phyloP scores from a whole-genome alignment of 179 eudicot species.

The Beta lomatogona region DNA sequence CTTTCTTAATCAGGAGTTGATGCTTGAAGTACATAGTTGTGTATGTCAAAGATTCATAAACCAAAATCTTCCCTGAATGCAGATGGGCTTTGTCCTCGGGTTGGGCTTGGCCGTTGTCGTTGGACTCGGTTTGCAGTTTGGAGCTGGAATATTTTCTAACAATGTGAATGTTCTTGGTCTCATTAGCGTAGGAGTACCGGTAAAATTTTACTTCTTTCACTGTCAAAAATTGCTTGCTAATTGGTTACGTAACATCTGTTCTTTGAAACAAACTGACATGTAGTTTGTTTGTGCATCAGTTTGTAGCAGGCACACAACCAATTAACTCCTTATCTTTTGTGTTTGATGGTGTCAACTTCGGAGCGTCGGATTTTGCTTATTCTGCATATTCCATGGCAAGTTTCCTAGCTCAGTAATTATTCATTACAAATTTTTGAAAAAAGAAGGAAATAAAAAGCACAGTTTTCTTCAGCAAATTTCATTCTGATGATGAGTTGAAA shows the following conservation, averaged over 20 bases:
- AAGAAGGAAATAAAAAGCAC: too few relatives aligned
- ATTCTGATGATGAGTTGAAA: not conserved
- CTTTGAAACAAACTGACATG: not conserved
- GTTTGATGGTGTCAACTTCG: slow-evolving; percentile 91
- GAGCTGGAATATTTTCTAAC: slow-evolving; percentile 41
- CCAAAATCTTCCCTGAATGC: slow-evolving; percentile 9
- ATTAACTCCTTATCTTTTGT: slow-evolving; percentile 87
- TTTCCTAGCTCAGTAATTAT: not conserved
- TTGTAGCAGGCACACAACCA: slow-evolving; percentile 94
- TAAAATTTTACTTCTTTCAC: slow-evolving; percentile 9
- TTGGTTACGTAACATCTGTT: not conserved
- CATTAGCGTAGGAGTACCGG: slow-evolving; percentile 50
- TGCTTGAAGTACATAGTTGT: too few relatives aligned
- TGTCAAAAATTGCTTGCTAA: not conserved
- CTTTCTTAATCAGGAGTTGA: not conserved
- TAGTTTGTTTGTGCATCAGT: slow-evolving; percentile 39
- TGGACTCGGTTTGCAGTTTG: slow-evolving; percentile 48
- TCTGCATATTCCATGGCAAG: slow-evolving; percentile 93
- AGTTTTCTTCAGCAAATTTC: too few relatives aligned
- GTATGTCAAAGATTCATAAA: not conserved
- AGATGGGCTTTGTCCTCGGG: slow-evolving; percentile 57
- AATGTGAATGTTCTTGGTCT: slow-evolving; percentile 39
- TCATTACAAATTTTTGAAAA: too few relatives aligned
- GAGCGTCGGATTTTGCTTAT: slow-evolving; percentile 96
- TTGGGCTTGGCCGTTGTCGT: slow-evolving; percentile 42